Evolutionary conservation across 2,329 filamentous ascomycete genomes (phyloP), one percentile per base, ranked within the genome.

Genomic region (Metarhizium anisopliae): DNA sequence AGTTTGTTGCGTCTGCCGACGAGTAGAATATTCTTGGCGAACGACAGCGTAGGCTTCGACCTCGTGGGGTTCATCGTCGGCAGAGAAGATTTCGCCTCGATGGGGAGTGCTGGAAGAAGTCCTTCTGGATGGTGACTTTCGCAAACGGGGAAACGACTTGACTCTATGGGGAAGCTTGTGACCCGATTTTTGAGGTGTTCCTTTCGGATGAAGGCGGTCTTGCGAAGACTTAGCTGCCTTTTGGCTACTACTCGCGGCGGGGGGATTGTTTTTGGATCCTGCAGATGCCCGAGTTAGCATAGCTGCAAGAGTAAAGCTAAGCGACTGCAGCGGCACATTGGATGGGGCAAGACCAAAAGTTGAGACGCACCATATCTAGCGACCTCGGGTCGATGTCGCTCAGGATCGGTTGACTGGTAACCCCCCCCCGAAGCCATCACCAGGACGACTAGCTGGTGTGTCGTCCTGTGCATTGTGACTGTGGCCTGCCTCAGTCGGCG

Each of bases 71-170:
- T 90, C 91, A 68, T 97, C 93, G 67, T 97, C 92, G 51, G 90
- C 90, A 0, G 92, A 96, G 72, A 95, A 97, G 58, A 93, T 79
- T 59, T 89, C 88, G 35, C 92, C 89, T 54, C 90, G 86, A 67
- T 93, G 84, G 2, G 90, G 91, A 43, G 84, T 84, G 56, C 82
- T 89, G 29, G 90, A 90, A 1, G 90, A 93, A 56, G 85, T 78
- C 59, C 90, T 85, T 62, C 90, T 86, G 56, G 81, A 70, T 70
- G 81, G 73, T 18, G 90, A 90, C 68, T 93, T 95, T 68, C 83
- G 85, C 14, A 84, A 77, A 60, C 80, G 77, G 25, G 71, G 62
- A 35, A 67, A 68, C 50, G 73, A 71, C 63, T 77, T 77, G 59
- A 76, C 73, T 61, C 78, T 74, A 54, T 82, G 79, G 42, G 56